phyloP scores from a whole-genome alignment of 1,284 basidiomycete species.

The Puccinia polysora region DNA sequence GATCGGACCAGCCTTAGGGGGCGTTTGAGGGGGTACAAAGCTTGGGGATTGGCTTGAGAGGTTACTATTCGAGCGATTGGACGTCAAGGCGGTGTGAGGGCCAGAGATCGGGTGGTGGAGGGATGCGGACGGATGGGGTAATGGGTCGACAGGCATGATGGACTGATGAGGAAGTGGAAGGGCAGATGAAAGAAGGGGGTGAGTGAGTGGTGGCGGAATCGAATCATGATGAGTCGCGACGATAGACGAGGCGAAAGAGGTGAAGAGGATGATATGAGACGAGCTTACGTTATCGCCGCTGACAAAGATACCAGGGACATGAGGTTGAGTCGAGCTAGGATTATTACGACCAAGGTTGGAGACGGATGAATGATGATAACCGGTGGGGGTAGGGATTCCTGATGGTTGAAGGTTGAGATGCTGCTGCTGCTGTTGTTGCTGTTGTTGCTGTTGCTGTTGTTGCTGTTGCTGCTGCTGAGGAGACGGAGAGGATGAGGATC shows the following conservation, averaged over 20 bases:
- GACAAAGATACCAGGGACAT: slow-evolving; percentile 39
- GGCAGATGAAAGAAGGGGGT: not conserved
- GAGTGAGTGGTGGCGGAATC: slow-evolving; percentile 2
- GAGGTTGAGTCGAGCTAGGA: not conserved
- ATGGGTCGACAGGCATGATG: slow-evolving; percentile 64
- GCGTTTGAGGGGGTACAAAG: slow-evolving; percentile 53
- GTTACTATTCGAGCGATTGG: slow-evolving; percentile 56
- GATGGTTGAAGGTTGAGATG: not conserved
- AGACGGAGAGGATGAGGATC: slow-evolving; percentile 17
- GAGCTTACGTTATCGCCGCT: slow-evolving; percentile 38
- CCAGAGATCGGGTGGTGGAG: slow-evolving; percentile 61
- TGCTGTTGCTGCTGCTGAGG: no score
- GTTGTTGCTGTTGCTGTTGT: no score
- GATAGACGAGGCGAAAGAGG: not conserved
- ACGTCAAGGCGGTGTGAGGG: slow-evolving; percentile 57
- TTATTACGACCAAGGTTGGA: not conserved
- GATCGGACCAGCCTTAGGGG: slow-evolving; percentile 56
- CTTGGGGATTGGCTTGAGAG: slow-evolving; percentile 55
- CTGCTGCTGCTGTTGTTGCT: slow-evolving; percentile 15
- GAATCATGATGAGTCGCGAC: not conserved
- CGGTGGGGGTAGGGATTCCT: not conserved
- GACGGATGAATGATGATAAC: not conserved
- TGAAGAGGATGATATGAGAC: not conserved
- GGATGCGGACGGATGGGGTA: slow-evolving; percentile 56
- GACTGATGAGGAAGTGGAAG: slow-evolving; percentile 46